Evolutionary conservation across 139 green algal genomes (phyloP).

Genomic region (Dunaliella primolecta): DNA sequence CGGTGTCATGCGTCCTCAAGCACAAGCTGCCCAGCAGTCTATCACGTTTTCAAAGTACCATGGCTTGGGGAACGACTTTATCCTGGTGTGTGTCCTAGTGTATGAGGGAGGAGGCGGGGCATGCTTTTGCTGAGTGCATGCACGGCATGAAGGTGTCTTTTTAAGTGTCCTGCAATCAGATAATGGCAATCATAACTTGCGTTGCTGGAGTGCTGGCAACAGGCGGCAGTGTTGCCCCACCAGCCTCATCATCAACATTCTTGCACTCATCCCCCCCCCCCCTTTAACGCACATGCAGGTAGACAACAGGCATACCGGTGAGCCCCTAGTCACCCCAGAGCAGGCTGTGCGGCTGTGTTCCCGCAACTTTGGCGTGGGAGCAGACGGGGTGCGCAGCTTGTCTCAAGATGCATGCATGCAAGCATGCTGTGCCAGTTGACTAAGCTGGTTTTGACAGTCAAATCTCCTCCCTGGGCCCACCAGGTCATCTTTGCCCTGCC

Average conservation of each 20-base stretch:
- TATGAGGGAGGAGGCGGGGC: neutral
- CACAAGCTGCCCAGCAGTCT: too few species aligned
- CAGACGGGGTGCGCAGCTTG: slow-evolving; percentile 72
- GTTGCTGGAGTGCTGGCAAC: neutral
- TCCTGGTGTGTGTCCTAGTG: slow-evolving; percentile 65
- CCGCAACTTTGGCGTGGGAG: slow-evolving; percentile 95
- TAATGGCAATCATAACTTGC: neutral
- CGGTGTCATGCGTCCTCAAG: too few species aligned
- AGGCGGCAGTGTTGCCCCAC: neutral
- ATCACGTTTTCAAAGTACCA: too few species aligned
- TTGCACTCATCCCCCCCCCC: neutral
- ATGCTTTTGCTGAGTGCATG: neutral
- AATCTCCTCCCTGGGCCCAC: too few species aligned
- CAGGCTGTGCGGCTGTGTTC: slow-evolving; percentile 87
- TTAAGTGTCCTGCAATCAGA: neutral
- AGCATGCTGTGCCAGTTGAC: neutral
- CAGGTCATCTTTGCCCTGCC: slow-evolving; percentile 93
- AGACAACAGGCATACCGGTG: slow-evolving; percentile 80
- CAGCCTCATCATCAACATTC: neutral
- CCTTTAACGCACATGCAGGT: slow-evolving; percentile 52
- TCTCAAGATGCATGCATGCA: neutral
- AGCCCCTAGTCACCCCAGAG: slow-evolving; percentile 73
- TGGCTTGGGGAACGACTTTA: slow-evolving; percentile 98
- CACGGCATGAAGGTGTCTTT: neutral
- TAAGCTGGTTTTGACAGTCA: too few species aligned